phyloP scores from a whole-genome alignment of 2,329 filamentous ascomycete genomes.

The Calonectria crousiana region DNA sequence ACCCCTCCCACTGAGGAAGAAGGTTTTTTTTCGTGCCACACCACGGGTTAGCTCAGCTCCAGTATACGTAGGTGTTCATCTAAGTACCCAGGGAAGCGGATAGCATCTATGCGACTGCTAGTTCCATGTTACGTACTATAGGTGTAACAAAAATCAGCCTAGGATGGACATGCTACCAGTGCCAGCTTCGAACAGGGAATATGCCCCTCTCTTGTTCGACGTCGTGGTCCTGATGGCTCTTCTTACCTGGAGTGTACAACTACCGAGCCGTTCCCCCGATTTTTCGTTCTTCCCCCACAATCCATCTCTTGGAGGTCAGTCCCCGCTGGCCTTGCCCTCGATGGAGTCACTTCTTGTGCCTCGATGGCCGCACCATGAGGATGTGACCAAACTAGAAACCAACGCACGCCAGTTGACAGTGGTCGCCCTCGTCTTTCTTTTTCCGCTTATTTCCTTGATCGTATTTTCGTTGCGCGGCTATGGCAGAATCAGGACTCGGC shows the following conservation, averaged over 20 bases:
- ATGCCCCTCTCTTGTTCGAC: neutral
- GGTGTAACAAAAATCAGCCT: neutral
- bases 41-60: neutral
- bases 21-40: conserved; percentile 5
- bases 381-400: conserved; percentile 14
- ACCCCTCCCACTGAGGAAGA: neutral
- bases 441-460: conserved; percentile 22
- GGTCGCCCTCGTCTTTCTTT: conserved; percentile 21
- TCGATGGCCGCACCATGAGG: conserved; percentile 16
- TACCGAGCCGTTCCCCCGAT: neutral
- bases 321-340: neutral
- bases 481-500: conserved; percentile 21
- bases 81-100: neutral
- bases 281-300: neutral
- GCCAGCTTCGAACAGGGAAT: neutral
- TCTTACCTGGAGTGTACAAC: conserved; percentile 4
- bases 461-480: conserved; percentile 21
- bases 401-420: conserved; percentile 21
- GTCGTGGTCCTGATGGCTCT: neutral
- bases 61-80: conserved; percentile 11
- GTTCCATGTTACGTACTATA: neutral
- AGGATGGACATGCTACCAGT: neutral
- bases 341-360: conserved; percentile 24
- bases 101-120: neutral
- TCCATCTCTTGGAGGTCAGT: neutral